Evolutionary conservation across 768 basidiomycete genomes (phyloP), one percentile per base, ranked within the genome.

Genomic region (Auricularia heimuer): DNA sequence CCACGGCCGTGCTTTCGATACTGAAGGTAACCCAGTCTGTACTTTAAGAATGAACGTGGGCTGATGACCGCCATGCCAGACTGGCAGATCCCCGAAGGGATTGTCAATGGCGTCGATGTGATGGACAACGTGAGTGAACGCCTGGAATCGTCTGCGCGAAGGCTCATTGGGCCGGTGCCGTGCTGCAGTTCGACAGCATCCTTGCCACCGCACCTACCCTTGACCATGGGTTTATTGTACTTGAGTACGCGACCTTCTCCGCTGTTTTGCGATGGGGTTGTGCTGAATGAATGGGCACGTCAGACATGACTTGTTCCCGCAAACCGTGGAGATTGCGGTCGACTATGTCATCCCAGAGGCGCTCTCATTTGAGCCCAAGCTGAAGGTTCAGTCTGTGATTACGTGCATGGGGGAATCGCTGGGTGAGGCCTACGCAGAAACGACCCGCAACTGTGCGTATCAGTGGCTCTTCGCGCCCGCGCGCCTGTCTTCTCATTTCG

Each of bases 271-370:
- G 3, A 24, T 16, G 47, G 12, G 42, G 21, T 7, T 24, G 4
- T 24, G n/a, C 29, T 47, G 35, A 14, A 56, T 10, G 8, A 14
- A 18, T 8, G 11, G 16, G 0, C 18, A 18, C 14, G 42, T 33
- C 64, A 68, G 67, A 21, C 89, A 91, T 73, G 92, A 94, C 75
- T 80, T 93, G 39, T 94, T 91, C 80, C 85, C 87, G 74, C 87
- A 93, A 73, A 81, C 86, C 1, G 92, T 94, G 54, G 89, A 94
- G 66, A 81, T 94, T 24, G 92, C 92, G 3, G 88, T 88, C 45
- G 91, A 89, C 44, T 94, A 94, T 77, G 85, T 94, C 71, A 81
- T 94, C 16, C 92, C 92, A 2, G 85, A 86, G 70, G 92, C 90
- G 4, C 77, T 92, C 66, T 85, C 86, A 3, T 83, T 82, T 72